Percentiles rank a stretch among this genome's conserved stretches.
phyloP scores from a whole-genome alignment of 176 grass and related monocot species.

The maize (Zea mays) region DNA sequence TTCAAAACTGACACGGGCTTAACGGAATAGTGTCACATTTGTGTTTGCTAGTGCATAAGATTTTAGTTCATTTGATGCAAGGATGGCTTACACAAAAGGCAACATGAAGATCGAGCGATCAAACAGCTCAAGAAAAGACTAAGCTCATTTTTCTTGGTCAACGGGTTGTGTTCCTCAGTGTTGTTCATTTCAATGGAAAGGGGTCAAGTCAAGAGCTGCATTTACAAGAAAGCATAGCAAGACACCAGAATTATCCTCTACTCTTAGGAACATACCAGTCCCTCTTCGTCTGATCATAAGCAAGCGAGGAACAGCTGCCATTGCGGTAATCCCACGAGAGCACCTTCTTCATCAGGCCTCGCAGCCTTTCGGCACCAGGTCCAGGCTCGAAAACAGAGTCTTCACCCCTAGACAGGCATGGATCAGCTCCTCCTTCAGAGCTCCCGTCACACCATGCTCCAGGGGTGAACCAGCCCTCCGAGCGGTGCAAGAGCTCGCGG shows the following conservation, averaged over 20 bases:
- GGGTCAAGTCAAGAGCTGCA: slow-evolving; percentile 40
- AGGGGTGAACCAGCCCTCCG: slow-evolving; percentile 62
- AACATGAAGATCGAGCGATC: too few species aligned
- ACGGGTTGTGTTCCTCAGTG: slow-evolving; percentile 4
- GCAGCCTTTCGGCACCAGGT: slow-evolving; percentile 67
- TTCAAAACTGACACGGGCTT: too few species aligned
- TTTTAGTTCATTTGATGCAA: too few species aligned
- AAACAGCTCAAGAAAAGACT: not conserved
- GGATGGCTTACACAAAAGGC: too few species aligned
- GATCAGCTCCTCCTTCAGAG: slow-evolving; percentile 52
- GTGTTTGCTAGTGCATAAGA: too few species aligned
- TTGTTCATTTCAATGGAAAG: slow-evolving; percentile 39
- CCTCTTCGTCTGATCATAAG: slow-evolving; percentile 82
- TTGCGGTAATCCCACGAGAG: slow-evolving; percentile 70
- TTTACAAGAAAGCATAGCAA: slow-evolving; percentile 35
- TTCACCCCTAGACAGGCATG: slow-evolving; percentile 61
- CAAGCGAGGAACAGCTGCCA: slow-evolving; percentile 65
- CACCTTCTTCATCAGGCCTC: slow-evolving; percentile 62
- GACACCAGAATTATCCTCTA: slow-evolving; percentile 27
- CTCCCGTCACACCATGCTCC: slow-evolving; percentile 75
- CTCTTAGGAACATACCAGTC: slow-evolving; percentile 61
- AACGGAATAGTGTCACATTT: too few species aligned
- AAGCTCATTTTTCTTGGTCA: slow-evolving; percentile 40
- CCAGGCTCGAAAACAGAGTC: slow-evolving; percentile 60
- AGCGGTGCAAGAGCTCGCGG: slow-evolving; percentile 63